Conservation (phyloP, 2,329 filamentous ascomycete genomes). For the Tolypocladium guangdongense region DNA sequence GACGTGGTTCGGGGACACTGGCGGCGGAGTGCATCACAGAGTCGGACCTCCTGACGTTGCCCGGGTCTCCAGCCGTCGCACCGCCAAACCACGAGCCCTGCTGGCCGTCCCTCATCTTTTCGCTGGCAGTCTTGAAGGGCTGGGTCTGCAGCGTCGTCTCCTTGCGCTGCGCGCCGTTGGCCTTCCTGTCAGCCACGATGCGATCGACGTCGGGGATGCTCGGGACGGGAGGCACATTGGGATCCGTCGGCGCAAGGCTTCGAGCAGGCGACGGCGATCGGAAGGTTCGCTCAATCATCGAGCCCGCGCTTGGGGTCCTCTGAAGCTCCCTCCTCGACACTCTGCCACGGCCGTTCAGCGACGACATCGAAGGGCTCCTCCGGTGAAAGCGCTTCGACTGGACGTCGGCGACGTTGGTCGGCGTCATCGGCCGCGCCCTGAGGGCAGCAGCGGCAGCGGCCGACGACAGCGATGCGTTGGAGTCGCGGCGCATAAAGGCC, state of each 20-base stretch:
- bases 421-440: slow-evolving; percentile 64
- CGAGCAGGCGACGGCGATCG: slow-evolving; percentile 57
- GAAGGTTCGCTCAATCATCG: slow-evolving; percentile 85
- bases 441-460: slow-evolving; percentile 82
- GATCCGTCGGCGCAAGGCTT: slow-evolving; percentile 27
- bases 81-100: slow-evolving; percentile 38
- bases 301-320: slow-evolving; percentile 59
- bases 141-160: slow-evolving; percentile 33
- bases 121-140: slow-evolving; percentile 41
- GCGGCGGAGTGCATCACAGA: slow-evolving; percentile 21
- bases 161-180: slow-evolving; percentile 14
- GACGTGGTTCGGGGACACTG: slow-evolving; percentile 21
- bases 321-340: slow-evolving; percentile 39
- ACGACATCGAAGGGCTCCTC: slow-evolving; percentile 62
- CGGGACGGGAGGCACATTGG: slow-evolving; percentile 63
- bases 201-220: slow-evolving; percentile 46
- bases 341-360: slow-evolving; percentile 40
- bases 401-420: slow-evolving; percentile 68
- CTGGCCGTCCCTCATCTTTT: slow-evolving; percentile 32
- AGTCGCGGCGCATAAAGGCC: slow-evolving; percentile 63
- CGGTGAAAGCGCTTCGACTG: slow-evolving; percentile 79
- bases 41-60: slow-evolving; percentile 34
- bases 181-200: slow-evolving; percentile 11
- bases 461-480: slow-evolving; percentile 60
- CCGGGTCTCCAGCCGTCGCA: slow-evolving; percentile 29